These are phyloP conservation scores for Fraxinus anomala DNA, from an alignment of 257 asterid species.

Conservation along the genomic window DNA sequence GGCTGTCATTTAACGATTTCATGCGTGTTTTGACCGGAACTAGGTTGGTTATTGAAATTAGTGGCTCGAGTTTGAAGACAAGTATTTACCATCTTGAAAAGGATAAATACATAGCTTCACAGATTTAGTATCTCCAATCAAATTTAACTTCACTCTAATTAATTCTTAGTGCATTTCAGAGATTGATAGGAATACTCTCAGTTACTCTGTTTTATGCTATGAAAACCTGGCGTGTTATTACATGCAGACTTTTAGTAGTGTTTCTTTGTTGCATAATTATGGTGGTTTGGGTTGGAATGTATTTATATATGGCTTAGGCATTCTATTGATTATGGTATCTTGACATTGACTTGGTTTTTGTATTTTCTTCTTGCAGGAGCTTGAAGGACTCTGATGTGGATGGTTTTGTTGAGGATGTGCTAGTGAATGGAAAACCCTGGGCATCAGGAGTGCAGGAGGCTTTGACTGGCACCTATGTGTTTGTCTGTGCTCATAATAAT, in stretches of 20 bases:
- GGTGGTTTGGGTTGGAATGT: background rate
- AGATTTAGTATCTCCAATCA: background rate
- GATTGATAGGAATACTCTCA: background rate
- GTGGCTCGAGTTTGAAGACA: background rate
- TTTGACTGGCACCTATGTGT: conserved; percentile 78
- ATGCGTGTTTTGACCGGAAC: background rate
- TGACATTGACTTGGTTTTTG: conserved; percentile 3
- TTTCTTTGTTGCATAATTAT: background rate
- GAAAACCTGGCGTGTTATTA: background rate
- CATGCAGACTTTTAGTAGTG: background rate
- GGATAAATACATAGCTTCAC: background rate
- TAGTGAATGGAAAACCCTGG: conserved; percentile 80
- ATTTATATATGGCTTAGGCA: conserved; percentile 15
- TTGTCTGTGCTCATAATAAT: conserved; percentile 84
- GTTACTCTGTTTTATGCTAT: conserved; percentile 3
- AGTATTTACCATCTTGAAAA: background rate
- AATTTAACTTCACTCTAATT: background rate
- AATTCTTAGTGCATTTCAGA: background rate
- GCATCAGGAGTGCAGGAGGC: conserved; percentile 59
- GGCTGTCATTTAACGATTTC: background rate
- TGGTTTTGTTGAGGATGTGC: conserved; percentile 80
- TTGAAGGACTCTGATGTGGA: conserved; percentile 74
- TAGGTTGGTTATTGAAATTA: background rate
- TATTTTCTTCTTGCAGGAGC: conserved; percentile 50
- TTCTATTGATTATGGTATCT: conserved; percentile 9